A percentile compares a stretch with the other conserved stretches of the same genome.
These are phyloP conservation scores for Ophiostoma sp. DNA, from an alignment of 2,329 filamentous ascomycete genomes.

Conservation along the genomic window DNA sequence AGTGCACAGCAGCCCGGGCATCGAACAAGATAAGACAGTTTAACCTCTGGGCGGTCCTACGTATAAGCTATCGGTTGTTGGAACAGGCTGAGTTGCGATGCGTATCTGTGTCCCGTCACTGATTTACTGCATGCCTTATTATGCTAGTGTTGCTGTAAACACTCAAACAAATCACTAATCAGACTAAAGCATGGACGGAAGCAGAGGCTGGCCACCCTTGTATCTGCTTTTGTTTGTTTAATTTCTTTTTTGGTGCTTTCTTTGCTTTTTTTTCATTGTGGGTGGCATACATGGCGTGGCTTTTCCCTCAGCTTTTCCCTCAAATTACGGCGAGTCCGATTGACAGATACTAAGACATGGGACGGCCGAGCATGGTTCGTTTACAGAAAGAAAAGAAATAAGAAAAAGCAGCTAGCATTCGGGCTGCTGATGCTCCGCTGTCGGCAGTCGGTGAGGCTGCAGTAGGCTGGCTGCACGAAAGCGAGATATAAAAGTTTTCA, in stretches of 20 bases:
- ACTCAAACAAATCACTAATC: not conserved
- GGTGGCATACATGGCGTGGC: not conserved
- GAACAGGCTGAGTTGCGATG: too few species aligned
- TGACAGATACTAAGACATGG: not conserved
- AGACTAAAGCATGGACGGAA: not conserved
- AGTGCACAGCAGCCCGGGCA: not conserved
- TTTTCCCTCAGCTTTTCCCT: not conserved
- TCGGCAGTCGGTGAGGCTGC: conserved; percentile 10
- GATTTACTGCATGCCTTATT: not conserved
- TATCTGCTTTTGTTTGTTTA: not conserved
- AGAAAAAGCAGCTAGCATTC: too few species aligned
- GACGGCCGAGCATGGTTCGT: not conserved
- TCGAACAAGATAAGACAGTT: not conserved
- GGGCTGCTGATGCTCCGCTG: not conserved
- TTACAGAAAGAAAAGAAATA: not conserved
- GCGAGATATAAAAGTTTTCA: not conserved
- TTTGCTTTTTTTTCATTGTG: not conserved
- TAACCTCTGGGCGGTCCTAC: too few species aligned
- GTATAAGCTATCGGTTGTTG: too few species aligned
- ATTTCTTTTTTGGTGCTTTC: not conserved
- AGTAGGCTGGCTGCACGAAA: not conserved
- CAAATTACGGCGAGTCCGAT: conserved; percentile 2
- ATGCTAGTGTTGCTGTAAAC: not conserved
- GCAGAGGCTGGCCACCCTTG: not conserved
- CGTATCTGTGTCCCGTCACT: not conserved